Evolutionary conservation across 768 basidiomycete species (phyloP).

Genomic region (Tulasnella sp.): DNA sequence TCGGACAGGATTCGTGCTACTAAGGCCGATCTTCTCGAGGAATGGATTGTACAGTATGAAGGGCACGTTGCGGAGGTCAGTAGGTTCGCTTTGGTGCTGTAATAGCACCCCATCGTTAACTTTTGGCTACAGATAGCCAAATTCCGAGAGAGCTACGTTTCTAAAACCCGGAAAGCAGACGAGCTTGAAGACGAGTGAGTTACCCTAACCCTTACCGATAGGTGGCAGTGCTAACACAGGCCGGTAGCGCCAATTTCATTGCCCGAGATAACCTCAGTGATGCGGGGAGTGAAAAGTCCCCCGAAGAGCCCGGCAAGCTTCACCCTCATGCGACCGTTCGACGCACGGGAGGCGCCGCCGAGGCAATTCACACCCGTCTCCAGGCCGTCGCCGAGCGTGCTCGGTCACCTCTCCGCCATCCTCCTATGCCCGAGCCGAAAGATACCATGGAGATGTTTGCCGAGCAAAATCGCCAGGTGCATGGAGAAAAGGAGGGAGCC

Average conservation of each 20-base stretch:
- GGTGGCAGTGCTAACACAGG: neutral
- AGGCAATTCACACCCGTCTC: constrained; percentile 78
- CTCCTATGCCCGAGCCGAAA: constrained; percentile 33
- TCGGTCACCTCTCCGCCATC: constrained; percentile 32
- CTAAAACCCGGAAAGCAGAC: constrained; percentile 78
- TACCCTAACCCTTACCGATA: neutral
- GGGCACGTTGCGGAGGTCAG: constrained; percentile 59
- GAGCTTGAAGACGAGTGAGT: constrained; percentile 92
- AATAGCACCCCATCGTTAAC: neutral
- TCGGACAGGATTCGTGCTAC: constrained; percentile 62
- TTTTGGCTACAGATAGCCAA: constrained; percentile 45
- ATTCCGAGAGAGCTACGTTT: constrained; percentile 70
- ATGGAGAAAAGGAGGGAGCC: constrained; percentile 32
- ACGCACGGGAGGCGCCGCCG: constrained; percentile 75
- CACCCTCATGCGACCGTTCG: constrained; percentile 34
- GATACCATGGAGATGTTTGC: constrained; percentile 23
- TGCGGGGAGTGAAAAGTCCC: constrained; percentile 46
- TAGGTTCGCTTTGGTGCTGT: neutral
- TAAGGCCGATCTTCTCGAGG: constrained; percentile 55
- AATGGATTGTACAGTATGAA: constrained; percentile 68
- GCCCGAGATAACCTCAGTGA: neutral
- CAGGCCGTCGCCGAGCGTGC: constrained; percentile 31
- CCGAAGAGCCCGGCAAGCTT: constrained; percentile 58
- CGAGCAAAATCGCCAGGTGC: constrained; percentile 2
- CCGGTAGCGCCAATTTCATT: neutral